These are phyloP conservation scores for Aaosphaeria pasadenensis DNA, from an alignment of 2,329 filamentous ascomycete species.

Conservation along the genomic window DNA sequence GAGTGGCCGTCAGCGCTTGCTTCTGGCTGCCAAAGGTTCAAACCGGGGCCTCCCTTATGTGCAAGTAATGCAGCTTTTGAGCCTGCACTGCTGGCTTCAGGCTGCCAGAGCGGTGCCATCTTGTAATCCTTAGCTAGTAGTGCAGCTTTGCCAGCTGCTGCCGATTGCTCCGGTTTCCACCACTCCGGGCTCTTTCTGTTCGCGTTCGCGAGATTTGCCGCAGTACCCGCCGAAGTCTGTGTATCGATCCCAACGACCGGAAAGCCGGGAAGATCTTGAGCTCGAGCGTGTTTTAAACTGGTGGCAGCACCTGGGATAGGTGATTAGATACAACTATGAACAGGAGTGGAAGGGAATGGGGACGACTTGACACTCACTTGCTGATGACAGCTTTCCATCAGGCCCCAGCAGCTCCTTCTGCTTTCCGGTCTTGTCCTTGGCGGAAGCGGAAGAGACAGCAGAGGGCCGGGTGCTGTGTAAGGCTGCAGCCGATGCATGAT, in stretches of 20 bases:
- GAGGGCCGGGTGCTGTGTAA: conserved; percentile 50
- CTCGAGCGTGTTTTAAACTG: conserved; percentile 68
- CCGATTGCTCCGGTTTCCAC: conserved; percentile 62
- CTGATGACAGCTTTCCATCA: conserved; percentile 56
- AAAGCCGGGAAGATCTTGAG: conserved; percentile 71
- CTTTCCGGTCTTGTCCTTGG: conserved; percentile 20
- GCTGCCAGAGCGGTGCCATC: conserved; percentile 61
- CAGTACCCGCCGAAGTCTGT: conserved; percentile 65
- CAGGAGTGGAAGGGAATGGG: background rate
- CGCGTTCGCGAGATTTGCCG: conserved; percentile 70
- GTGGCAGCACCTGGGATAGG: conserved; percentile 54
- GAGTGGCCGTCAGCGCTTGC: conserved; percentile 58
- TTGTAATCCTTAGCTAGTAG: conserved; percentile 59
- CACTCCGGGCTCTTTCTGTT: conserved; percentile 63
- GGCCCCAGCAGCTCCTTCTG: conserved; percentile 42
- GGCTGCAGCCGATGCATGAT: conserved; percentile 59
- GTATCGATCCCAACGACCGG: conserved; percentile 63
- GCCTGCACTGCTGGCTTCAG: conserved; percentile 62
- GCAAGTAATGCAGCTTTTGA: conserved; percentile 74
- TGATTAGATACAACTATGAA: background rate
- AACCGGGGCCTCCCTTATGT: conserved; percentile 50
- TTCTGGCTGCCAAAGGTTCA: conserved; percentile 52
- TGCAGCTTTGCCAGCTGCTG: conserved; percentile 58
- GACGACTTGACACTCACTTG: conserved; percentile 43
- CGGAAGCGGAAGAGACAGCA: conserved; percentile 5